A percentile compares a stretch with the other conserved stretches of the same genome.
Conservation (phyloP, 208 protist genomes). For the Leishmania braziliensis region DNA sequence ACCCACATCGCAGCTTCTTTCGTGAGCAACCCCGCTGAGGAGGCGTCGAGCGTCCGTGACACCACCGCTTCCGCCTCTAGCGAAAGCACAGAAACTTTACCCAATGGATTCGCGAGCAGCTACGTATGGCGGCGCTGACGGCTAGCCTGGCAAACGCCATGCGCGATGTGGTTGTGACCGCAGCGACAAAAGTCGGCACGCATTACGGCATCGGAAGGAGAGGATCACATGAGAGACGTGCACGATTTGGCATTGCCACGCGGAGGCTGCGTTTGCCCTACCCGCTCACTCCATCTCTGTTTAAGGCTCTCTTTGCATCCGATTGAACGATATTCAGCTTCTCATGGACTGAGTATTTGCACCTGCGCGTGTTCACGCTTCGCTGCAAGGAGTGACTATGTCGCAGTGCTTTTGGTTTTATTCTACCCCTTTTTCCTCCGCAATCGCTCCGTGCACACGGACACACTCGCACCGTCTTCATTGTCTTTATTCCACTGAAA, state of each 20-base stretch:
- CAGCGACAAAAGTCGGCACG: background rate
- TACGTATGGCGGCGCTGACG: background rate
- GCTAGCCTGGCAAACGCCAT: background rate
- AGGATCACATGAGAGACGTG: background rate
- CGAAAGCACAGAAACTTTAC: background rate
- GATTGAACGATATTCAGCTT: background rate
- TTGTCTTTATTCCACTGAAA: background rate
- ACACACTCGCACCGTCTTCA: background rate
- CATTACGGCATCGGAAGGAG: background rate
- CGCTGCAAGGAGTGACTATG: background rate
- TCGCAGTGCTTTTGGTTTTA: background rate
- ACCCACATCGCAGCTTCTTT: background rate
- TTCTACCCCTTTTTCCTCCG: background rate
- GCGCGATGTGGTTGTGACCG: background rate
- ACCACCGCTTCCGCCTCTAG: background rate
- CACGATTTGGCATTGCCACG: background rate
- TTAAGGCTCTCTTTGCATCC: background rate
- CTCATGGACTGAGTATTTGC: background rate
- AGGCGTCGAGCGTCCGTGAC: background rate
- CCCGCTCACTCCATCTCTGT: background rate
- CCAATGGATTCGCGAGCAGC: slow-evolving; percentile 5
- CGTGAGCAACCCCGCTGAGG: background rate
- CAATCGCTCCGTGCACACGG: background rate
- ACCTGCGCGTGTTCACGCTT: background rate
- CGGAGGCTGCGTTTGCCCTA: background rate